These are phyloP conservation scores for Talaromyces sp. DNA, from an alignment of 2,329 filamentous ascomycete species.

Conservation along the genomic window DNA sequence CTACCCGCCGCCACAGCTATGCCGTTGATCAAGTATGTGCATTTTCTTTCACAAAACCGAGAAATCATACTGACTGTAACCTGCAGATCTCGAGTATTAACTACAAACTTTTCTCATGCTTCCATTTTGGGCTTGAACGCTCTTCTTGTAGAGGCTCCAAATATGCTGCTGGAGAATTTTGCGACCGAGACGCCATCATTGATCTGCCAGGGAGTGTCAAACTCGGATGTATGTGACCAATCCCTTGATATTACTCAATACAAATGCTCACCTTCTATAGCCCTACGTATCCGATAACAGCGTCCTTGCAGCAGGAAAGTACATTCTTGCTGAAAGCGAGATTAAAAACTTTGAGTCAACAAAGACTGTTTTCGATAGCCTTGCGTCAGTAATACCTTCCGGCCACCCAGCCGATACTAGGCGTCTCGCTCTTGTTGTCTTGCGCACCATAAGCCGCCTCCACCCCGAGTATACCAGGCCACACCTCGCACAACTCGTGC, in stretches of 20 bases:
- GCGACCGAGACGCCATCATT: slow-evolving; percentile 71
- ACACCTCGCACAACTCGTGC: slow-evolving; percentile 74
- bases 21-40: slow-evolving; percentile 53
- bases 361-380: slow-evolving; percentile 74
- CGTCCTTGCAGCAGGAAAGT: slow-evolving; percentile 87
- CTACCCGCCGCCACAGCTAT: slow-evolving; percentile 68
- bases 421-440: slow-evolving; percentile 78
- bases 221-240: slow-evolving; percentile 63
- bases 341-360: slow-evolving; percentile 67
- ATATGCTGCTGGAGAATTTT: slow-evolving; percentile 64
- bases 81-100: slow-evolving; percentile 70
- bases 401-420: slow-evolving; percentile 78
- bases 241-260: not conserved
- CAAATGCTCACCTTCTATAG: slow-evolving; percentile 41
- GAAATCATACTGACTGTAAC: slow-evolving; percentile 26
- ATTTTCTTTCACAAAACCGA: not conserved
- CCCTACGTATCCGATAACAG: slow-evolving; percentile 84
- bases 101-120: slow-evolving; percentile 68
- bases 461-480: slow-evolving; percentile 78
- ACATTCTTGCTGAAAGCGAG: slow-evolving; percentile 63
- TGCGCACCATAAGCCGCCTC: slow-evolving; percentile 77
- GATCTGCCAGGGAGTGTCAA: slow-evolving; percentile 74
- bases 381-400: slow-evolving; percentile 72
- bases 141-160: slow-evolving; percentile 75
- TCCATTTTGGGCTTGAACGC: slow-evolving; percentile 87